Base-by-base conservation (phyloP, 129 eudicot species). In the carrot (Daucus carota) region DNA sequence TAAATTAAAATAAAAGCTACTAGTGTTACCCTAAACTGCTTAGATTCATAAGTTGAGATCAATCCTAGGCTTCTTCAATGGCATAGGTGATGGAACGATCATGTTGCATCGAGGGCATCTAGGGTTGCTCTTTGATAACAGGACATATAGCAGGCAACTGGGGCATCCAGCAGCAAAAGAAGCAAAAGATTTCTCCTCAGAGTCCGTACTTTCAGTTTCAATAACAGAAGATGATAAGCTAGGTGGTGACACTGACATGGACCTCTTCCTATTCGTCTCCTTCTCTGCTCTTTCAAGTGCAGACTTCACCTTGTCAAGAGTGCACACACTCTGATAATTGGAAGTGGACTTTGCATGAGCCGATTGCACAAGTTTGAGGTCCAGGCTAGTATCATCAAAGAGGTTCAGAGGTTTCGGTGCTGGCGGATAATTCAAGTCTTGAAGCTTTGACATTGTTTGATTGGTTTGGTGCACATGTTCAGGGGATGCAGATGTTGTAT, bases 261-360 rank as follows among this genome's bases (percentile, higher is more conserved):
- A 80, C 20, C 97, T 89, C 72, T 89, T 93, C 77, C 81, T 87
- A 6, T 74, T 65, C 0, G 87, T 81, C 70, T 88, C 91, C 48
- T 83, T 79, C 81, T 91, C 96, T 5, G 94, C 99, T 24, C 97
- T 88, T 77, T 95, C 99, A 16, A 95, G 94, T 0, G 99, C 99
- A 6, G 83, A 91, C 57, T 95, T 95, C 40, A 95, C 99, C 73
- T 95, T 95, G 78, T 95, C 99, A 6, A 95, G 83, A 54, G 99
- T 95, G 86, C 99, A 95, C 1, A 86, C 95, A 41, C 91, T 89
- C 70, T 85, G 89, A 85, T 91, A 91, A 82, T 54, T 52, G 13
- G 86, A 78, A 1, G 87, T 76, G 6, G 90, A 78, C 9, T 83
- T 47, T 15, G 57, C 12, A 20, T 43, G 67, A 15, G 92, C 71